Conservation (phyloP, 2,329 filamentous ascomycete genomes). For the Balansia obtecta region DNA sequence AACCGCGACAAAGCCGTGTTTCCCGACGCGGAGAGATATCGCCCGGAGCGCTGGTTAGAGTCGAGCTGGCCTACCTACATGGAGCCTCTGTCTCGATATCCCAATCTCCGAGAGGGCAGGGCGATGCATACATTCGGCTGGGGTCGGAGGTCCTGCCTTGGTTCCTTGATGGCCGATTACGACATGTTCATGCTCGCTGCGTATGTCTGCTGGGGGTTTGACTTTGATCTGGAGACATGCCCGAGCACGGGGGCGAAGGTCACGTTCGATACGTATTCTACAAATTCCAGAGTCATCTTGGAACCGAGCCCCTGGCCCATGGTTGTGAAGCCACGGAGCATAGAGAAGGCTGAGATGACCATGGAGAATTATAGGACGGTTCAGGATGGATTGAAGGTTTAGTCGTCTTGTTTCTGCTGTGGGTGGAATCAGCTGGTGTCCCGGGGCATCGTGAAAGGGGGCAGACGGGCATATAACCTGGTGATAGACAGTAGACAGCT, state of each 20-base stretch:
- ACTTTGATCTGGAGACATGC: slow-evolving; percentile 23
- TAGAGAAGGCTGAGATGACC: slow-evolving; percentile 22
- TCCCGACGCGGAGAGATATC: slow-evolving; percentile 27
- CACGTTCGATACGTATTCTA: slow-evolving; percentile 35
- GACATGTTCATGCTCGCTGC: slow-evolving; percentile 40
- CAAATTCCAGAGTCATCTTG: slow-evolving; percentile 39
- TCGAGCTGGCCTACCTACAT: slow-evolving; percentile 52
- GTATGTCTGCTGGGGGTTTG: slow-evolving; percentile 36
- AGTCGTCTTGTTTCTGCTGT: background rate
- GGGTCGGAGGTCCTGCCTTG: background rate
- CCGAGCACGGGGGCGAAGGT: slow-evolving; percentile 28
- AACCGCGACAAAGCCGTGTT: slow-evolving; percentile 32
- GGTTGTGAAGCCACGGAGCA: slow-evolving; percentile 28
- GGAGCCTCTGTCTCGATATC: slow-evolving; percentile 49
- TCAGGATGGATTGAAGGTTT: background rate
- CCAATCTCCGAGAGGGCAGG: slow-evolving; percentile 44
- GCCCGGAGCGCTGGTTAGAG: slow-evolving; percentile 51
- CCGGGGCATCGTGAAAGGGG: too few species aligned
- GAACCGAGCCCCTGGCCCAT: slow-evolving; percentile 36
- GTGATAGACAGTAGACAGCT: too few species aligned
- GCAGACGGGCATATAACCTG: too few species aligned
- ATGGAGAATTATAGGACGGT: slow-evolving; percentile 20
- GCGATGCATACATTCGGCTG: slow-evolving; percentile 54
- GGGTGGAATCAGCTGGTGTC: too few species aligned
- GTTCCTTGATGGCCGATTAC: slow-evolving; percentile 28